Conservation (phyloP, 2,329 filamentous ascomycete genomes). For the Phaeosphaeriaceae sp. region DNA sequence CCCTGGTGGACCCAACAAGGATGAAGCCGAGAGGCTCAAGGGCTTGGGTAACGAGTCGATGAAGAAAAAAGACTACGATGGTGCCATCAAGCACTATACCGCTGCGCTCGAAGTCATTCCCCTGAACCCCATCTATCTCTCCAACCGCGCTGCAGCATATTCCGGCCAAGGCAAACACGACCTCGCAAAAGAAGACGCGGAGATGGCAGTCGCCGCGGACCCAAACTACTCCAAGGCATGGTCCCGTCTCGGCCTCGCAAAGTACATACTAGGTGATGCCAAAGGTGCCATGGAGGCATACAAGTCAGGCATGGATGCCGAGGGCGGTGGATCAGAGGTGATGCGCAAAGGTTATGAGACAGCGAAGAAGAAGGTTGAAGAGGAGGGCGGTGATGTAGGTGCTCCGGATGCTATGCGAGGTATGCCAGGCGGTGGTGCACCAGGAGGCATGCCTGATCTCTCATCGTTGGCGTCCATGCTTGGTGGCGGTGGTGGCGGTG, state of each 20-base stretch:
- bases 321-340: conserved; percentile 92
- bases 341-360: conserved; percentile 99
- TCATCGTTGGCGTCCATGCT: conserved; percentile 67
- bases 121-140: conserved; percentile 93
- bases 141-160: conserved; percentile 94
- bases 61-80: conserved; percentile 86
- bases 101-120: conserved; percentile 82
- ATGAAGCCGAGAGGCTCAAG: conserved; percentile 88
- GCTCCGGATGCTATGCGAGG: conserved; percentile 46
- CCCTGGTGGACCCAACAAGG: conserved; percentile 64
- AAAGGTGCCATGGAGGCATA: conserved; percentile 95
- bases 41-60: conserved; percentile 92
- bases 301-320: conserved; percentile 86
- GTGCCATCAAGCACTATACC: conserved; percentile 86
- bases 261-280: conserved; percentile 89
- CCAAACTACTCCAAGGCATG: conserved; percentile 97
- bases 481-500: conserved; percentile 56
- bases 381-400: conserved; percentile 68
- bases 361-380: conserved; percentile 83
- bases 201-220: conserved; percentile 86
- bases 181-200: conserved; percentile 83
- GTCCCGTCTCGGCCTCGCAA: conserved; percentile 89
- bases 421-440: conserved; percentile 60
- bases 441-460: conserved; percentile 85
- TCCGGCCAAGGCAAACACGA: conserved; percentile 84